Base-by-base conservation (phyloP, 371 early-diverging fungal species). In the Apophysomyces trapeziformis region DNA sequence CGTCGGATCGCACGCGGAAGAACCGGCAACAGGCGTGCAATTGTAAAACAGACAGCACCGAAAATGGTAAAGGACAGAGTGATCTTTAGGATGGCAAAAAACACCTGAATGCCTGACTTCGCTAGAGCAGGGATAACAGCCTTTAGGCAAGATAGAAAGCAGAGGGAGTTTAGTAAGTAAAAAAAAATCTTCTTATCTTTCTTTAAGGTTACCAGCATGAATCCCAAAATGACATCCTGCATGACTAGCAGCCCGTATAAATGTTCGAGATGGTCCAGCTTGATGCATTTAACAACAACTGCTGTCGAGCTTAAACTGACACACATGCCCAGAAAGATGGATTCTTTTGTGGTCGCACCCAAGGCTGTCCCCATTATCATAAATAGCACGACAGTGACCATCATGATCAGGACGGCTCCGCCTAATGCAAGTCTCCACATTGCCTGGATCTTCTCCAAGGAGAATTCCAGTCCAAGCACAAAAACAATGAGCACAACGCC, bases 401-500 rank as follows among this genome's bases (percentile, higher is more conserved):
- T 57, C 7, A 87, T 60, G 32, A 87, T 74, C 26, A 80, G 63
- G n/a, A 76, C 50, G 1, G 84, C 81, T 2, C 88, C 86, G 36
- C 83, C 73, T 8, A 88, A 60, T 8, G 85, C 76, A 0, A 86
- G 57, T 43, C 75, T 65, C 87, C 87, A 87, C 73, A 85, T 85
- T 57, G 80, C 72, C 61, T 74, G 64, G 7, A 89, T 58, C 54
- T 86, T 86, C 5, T 82, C 81, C 18, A 87, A 44, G 35, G 83
- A 83, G 67, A 87, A 88, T 62, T 88, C 89, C 44, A 88, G 70
- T 0, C 89, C 89, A 13, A 89, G 77, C 6, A 86, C 85, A 68
- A 88, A 86, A 1, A 89, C 76, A 36, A 85, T 84, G 56, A 86
- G 79, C 0, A 83, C 69, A 18, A 89, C 85, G 12, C 89, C 89